Conservation (phyloP, 2,329 filamentous ascomycete species). For the Ceratocystis eucalypticola region DNA sequence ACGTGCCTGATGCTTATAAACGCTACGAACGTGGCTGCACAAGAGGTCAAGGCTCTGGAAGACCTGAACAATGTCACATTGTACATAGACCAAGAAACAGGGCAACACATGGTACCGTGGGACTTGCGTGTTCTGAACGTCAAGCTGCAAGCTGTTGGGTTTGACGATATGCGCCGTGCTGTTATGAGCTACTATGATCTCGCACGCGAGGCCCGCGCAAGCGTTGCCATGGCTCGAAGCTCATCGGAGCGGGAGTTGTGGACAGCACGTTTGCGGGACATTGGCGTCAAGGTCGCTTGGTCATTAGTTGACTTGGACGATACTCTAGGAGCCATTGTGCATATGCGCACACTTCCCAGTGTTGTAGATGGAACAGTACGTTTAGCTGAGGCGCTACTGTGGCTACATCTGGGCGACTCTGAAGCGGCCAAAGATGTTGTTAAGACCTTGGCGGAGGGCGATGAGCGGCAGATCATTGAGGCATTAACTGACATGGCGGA, state of each 20-base stretch:
- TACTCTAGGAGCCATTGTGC: constrained; percentile 60
- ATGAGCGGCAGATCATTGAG: constrained; percentile 38
- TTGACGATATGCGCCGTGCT: constrained; percentile 67
- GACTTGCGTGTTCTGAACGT: constrained; percentile 70
- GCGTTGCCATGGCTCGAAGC: constrained; percentile 35
- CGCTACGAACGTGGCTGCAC: constrained; percentile 53
- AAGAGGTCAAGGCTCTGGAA: constrained; percentile 51
- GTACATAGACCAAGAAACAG: constrained; percentile 42
- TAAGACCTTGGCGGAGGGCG: constrained; percentile 24
- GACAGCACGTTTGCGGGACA: constrained; percentile 57
- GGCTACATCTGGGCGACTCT: constrained; percentile 66
- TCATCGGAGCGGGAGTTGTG: constrained; percentile 50
- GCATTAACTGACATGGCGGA: constrained; percentile 70
- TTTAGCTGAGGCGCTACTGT: constrained; percentile 50
- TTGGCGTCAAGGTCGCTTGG: constrained; percentile 54
- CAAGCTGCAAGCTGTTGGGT: constrained; percentile 71
- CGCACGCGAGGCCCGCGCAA: constrained; percentile 58
- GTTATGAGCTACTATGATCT: constrained; percentile 88
- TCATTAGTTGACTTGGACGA: constrained; percentile 80
- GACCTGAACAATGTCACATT: constrained; percentile 43
- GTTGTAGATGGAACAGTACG: constrained; percentile 30
- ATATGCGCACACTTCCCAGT: constrained; percentile 47
- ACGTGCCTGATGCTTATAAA: constrained; percentile 71
- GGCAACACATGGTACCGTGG: constrained; percentile 68
- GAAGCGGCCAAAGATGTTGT: constrained; percentile 49